Percentiles rank a stretch among this genome's conserved stretches.
Conservation (phyloP, 2,329 filamentous ascomycete species). For the Phaeomoniella chlamydospora region DNA sequence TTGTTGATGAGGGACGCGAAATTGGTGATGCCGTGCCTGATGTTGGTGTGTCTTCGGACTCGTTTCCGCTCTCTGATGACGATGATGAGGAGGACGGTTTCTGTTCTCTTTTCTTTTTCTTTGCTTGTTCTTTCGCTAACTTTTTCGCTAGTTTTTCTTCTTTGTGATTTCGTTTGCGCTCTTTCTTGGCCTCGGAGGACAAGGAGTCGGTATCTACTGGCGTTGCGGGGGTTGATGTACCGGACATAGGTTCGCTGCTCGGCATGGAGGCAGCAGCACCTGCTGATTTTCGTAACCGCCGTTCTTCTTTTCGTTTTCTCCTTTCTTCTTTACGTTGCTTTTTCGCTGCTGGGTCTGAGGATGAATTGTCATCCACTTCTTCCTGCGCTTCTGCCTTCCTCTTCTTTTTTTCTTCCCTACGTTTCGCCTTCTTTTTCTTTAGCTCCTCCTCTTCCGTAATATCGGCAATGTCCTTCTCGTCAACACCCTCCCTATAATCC, state of each 20-base stretch:
- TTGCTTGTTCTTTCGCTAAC: neutral
- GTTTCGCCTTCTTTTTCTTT: constrained; percentile 27
- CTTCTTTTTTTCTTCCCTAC: constrained; percentile 15
- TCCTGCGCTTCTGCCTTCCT: constrained; percentile 3
- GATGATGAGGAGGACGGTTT: neutral
- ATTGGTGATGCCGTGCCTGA: neutral
- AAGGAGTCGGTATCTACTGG: neutral
- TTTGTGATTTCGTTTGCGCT: constrained; percentile 3
- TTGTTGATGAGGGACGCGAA: constrained; percentile 4
- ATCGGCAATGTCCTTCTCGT: constrained; percentile 23
- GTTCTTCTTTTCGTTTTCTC: constrained; percentile 15
- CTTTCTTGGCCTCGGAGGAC: neutral
- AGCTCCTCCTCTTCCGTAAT: constrained; percentile 33
- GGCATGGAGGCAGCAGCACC: neutral
- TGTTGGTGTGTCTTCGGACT: neutral
- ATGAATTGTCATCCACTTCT: constrained; percentile 2
- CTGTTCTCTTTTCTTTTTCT: neutral
- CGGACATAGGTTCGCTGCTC: neutral
- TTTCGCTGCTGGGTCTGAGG: too few relatives aligned
- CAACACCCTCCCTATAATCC: constrained; percentile 2
- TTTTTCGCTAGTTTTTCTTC: constrained; percentile 4
- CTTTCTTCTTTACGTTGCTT: constrained; percentile 13
- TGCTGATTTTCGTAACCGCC: constrained; percentile 7
- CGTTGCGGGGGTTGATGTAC: neutral
- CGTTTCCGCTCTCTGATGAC: neutral